Evolutionary conservation across 2,329 filamentous ascomycete species (phyloP), one percentile per base, ranked within the genome.

Genomic region (Triangularia verruculosa): DNA sequence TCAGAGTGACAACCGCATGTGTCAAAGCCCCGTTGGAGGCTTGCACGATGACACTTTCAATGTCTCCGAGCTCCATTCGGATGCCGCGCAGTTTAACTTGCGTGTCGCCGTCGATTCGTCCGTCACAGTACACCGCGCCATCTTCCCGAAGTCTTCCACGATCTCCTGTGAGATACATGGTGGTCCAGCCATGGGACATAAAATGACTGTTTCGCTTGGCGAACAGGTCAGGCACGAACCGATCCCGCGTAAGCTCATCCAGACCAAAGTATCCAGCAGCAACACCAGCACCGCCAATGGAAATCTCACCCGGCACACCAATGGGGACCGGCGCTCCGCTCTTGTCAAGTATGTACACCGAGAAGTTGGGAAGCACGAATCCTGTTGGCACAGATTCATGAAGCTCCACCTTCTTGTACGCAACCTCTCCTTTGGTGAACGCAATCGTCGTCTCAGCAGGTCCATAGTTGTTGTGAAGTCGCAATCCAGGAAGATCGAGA

Each of bases 81-180:
- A 78, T 53, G 0, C 79, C 78, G 6, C 73, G 71, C 1, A 81
- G 66, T 66, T 81, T 81, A 61, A 80, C 69, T 51, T 78, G 75
- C 3, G 70, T 73, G 63, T 80, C 77, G 1, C 75, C 75, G 7
- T 61, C 71, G 8, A 77, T 72, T 1, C 78, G 74, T 1, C 77
- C 75, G 1, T 72, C 27, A 52, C 76, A 68, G 0, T 67, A 55
- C 9, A 80, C 30, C 0, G 69, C 51, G 12, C 78, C 78, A 53
- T 77, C 73, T 2, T 64, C 17, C 6, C 61, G 59, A 30, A 76
- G 64, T 9, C 70, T 66, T 3, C 74, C 77, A n/a, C 57, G 64
- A 63, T 80, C 78, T 3, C 78, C 78, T 5, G 77, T 78, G 13
- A 70, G 71, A 64, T 79, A 76, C 12, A 78, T 67, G 1, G 30